Evolutionary conservation across 2,329 filamentous ascomycete genomes (phyloP).

Genomic region (Ceratocystis harringtonii): DNA sequence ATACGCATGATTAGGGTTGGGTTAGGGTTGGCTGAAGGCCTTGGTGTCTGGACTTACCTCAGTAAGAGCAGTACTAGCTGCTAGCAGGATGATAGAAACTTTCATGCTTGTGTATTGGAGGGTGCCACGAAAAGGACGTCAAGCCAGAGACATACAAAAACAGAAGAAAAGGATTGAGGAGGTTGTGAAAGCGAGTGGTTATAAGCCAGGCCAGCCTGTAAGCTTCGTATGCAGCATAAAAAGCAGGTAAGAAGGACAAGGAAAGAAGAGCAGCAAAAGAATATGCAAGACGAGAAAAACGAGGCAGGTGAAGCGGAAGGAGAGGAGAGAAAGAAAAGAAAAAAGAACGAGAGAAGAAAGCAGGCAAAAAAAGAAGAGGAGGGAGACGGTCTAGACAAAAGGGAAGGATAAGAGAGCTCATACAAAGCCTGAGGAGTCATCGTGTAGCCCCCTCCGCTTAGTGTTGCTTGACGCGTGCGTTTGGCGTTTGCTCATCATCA

Average conservation of each 20-base stretch:
- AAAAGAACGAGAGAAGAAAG: background rate
- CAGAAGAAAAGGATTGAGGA: slow-evolving; percentile 18
- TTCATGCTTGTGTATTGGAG: slow-evolving; percentile 4
- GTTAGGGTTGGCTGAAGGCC: background rate
- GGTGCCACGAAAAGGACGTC: slow-evolving; percentile 6
- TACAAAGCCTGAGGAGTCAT: no score
- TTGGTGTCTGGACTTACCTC: background rate
- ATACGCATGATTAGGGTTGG: background rate
- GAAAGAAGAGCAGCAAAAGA: background rate
- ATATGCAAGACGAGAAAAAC: background rate
- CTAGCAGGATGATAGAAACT: slow-evolving; percentile 9
- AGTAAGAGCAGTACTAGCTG: slow-evolving; percentile 8
- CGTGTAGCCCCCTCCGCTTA: no score
- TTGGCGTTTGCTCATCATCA: background rate
- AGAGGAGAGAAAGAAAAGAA: background rate
- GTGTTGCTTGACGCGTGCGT: no score
- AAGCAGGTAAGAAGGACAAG: background rate
- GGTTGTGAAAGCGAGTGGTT: slow-evolving; percentile 17
- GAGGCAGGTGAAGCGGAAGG: background rate
- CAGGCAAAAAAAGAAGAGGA: background rate
- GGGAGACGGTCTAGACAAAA: background rate
- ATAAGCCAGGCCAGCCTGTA: slow-evolving; percentile 14
- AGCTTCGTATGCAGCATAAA: background rate
- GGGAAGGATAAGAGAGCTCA: background rate
- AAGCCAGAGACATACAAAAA: slow-evolving; percentile 12